phyloP scores from a whole-genome alignment of 768 basidiomycete species.

The Suillus variegatus region DNA sequence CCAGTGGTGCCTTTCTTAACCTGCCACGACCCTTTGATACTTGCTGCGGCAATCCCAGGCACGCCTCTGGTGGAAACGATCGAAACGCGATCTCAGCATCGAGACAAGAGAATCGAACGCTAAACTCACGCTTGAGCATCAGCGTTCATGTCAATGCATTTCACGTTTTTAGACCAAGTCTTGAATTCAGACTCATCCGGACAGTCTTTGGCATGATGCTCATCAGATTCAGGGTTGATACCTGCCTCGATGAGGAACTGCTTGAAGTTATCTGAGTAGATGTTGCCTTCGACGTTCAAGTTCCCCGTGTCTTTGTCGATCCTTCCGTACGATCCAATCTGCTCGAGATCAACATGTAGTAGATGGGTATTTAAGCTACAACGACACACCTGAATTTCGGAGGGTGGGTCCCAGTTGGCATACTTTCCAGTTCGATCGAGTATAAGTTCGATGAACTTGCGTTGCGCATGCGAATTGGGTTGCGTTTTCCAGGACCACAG shows the following conservation, averaged over 20 bases:
- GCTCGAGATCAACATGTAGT: background rate
- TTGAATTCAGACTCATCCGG: conserved; percentile 15
- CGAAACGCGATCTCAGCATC: background rate
- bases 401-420: conserved; percentile 31
- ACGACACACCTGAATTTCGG: conserved; percentile 18
- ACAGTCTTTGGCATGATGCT: conserved; percentile 10
- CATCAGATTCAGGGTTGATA: conserved; percentile 1
- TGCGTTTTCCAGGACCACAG: conserved; percentile 1
- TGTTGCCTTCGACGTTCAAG: conserved; percentile 24
- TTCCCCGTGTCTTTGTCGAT: conserved; percentile 22
- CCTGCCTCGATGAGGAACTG: background rate
- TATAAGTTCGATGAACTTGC: conserved; percentile 30
- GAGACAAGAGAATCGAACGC: background rate
- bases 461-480: conserved; percentile 13
- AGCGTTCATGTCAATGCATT: conserved; percentile 8
- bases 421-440: conserved; percentile 23
- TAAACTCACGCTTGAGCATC: conserved; percentile 14
- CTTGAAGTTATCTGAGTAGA: conserved; percentile 2
- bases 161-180: conserved; percentile 14
- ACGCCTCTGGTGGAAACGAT: background rate
- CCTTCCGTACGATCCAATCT: conserved; percentile 26
- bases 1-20: conserved; percentile 19
- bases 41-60: conserved; percentile 21
- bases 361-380: background rate
- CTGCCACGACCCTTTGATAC: conserved; percentile 27